Conservation (phyloP, 2,329 filamentous ascomycete species). For the Pyrenophora graminea region DNA sequence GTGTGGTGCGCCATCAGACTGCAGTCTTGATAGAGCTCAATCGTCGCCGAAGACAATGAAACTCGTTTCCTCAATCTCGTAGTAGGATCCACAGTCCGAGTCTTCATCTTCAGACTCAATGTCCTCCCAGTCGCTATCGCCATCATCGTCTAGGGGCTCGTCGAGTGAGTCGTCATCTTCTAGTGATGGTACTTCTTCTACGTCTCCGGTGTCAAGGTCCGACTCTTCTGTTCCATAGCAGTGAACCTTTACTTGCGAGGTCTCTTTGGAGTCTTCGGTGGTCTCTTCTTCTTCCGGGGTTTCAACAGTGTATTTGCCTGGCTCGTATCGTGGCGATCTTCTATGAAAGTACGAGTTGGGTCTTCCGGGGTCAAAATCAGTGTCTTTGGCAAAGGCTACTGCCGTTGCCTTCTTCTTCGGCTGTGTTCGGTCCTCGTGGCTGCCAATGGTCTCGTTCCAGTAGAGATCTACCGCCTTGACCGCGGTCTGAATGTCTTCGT, state of each 20-base stretch:
- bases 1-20: too few relatives aligned
- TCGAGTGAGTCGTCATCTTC: slow-evolving; percentile 3
- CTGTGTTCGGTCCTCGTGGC: slow-evolving; percentile 1
- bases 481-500: slow-evolving; percentile 29
- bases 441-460: slow-evolving; percentile 25
- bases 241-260: slow-evolving; percentile 12
- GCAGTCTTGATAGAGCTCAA: slow-evolving; percentile 7
- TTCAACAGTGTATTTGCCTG: slow-evolving; percentile 28
- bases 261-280: slow-evolving; percentile 30
- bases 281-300: slow-evolving; percentile 15
- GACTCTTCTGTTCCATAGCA: slow-evolving; percentile 1
- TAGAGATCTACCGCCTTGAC: slow-evolving; percentile 30
- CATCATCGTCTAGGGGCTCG: slow-evolving; percentile 18
- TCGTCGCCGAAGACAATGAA: slow-evolving; percentile 32
- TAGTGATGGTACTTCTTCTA: background rate
- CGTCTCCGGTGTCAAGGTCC: background rate
- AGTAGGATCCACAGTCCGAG: slow-evolving; percentile 9
- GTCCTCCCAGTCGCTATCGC: slow-evolving; percentile 33
- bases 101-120: slow-evolving; percentile 11
- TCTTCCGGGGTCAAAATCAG: slow-evolving; percentile 27
- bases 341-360: slow-evolving; percentile 31
- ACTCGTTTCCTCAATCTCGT: slow-evolving; percentile 23
- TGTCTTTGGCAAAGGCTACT: slow-evolving; percentile 28
- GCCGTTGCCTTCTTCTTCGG: slow-evolving; percentile 12
- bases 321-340: slow-evolving; percentile 35